Conservation (phyloP, 345 rosid species). For the Eucalyptus sideroxylon region DNA sequence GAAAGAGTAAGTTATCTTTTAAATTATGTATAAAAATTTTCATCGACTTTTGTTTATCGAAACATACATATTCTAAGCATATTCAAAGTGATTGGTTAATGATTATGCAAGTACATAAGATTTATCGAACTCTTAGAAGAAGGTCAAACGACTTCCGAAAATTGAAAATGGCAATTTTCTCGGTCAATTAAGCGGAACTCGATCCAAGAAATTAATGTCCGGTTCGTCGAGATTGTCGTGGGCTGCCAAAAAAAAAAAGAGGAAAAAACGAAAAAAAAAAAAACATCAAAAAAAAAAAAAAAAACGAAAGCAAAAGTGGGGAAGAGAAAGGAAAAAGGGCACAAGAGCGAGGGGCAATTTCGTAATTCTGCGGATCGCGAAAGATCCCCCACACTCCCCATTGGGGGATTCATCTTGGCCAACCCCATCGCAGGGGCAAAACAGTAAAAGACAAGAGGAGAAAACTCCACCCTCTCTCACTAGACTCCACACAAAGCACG, state of each 20-base stretch:
- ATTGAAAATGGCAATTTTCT: not conserved
- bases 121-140: not conserved
- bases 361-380: not conserved
- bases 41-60: not conserved
- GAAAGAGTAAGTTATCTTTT: not conserved
- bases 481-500: not conserved
- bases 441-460: not conserved
- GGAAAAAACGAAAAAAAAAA: not conserved
- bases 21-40: not conserved
- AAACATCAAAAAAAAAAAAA: not conserved
- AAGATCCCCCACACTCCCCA: not conserved
- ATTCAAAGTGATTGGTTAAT: not conserved
- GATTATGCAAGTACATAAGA: not conserved
- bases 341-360: not conserved
- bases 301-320: not conserved
- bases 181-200: not conserved
- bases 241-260: not conserved
- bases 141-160: not conserved
- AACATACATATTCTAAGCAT: accelerated
- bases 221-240: not conserved
- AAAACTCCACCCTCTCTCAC: not conserved
- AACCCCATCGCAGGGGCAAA: constrained; percentile 11
- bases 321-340: not conserved
- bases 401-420: not conserved
- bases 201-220: not conserved